Evolutionary conservation across 2,329 filamentous ascomycete genomes (phyloP).

Genomic region (Colletotrichum sp.): DNA sequence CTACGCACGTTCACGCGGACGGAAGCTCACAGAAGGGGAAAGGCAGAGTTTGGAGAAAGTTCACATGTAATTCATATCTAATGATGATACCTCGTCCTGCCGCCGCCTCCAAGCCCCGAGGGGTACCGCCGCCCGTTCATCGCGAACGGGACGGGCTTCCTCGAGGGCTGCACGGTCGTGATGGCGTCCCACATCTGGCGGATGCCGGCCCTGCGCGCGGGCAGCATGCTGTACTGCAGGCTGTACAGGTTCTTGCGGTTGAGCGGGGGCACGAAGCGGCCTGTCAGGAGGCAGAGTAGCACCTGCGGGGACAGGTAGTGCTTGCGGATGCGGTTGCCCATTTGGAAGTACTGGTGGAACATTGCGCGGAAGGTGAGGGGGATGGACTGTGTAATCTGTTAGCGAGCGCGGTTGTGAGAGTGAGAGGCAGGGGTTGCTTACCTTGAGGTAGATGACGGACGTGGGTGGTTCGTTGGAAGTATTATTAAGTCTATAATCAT

Average conservation of each 20-base stretch:
- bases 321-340: slow-evolving; percentile 88
- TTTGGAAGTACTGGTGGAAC: slow-evolving; percentile 97
- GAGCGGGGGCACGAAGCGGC: slow-evolving; percentile 92
- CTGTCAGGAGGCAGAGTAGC: slow-evolving; percentile 84
- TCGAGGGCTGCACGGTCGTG: slow-evolving; percentile 54
- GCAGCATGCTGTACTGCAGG: slow-evolving; percentile 97
- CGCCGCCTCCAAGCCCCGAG: slow-evolving; percentile 11
- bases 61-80: slow-evolving; percentile 17
- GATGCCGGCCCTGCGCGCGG: slow-evolving; percentile 79
- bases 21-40: neutral
- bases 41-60: neutral
- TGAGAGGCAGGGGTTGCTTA: slow-evolving; percentile 37
- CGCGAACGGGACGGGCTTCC: slow-evolving; percentile 43
- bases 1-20: neutral
- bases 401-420: neutral
- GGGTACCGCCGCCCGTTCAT: slow-evolving; percentile 31
- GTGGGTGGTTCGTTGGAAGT: slow-evolving; percentile 61
- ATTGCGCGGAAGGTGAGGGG: slow-evolving; percentile 91
- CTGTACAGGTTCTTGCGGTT: slow-evolving; percentile 95
- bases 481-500: slow-evolving; percentile 50
- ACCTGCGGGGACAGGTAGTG: slow-evolving; percentile 93
- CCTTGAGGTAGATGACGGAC: slow-evolving; percentile 87
- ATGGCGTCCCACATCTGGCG: slow-evolving; percentile 84
- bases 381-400: slow-evolving; percentile 66
- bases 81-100: slow-evolving; percentile 22